Evolutionary conservation across 2,329 filamentous ascomycete genomes (phyloP).

Genomic region (Cytospora leucostoma): DNA sequence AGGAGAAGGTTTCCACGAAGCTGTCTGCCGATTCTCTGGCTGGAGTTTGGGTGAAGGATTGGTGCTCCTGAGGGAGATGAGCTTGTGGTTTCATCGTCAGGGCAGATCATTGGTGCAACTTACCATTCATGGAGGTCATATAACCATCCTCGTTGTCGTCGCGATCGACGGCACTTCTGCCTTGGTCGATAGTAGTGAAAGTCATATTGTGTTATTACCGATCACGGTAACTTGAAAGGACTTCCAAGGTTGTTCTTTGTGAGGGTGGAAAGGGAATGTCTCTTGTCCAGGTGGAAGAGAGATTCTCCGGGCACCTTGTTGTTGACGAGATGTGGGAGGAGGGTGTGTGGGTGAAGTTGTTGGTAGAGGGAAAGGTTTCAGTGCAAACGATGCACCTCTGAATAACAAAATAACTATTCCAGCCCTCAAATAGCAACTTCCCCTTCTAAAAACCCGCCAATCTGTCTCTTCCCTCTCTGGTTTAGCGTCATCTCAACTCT

Average conservation of each 20-base stretch:
- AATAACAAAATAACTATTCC: neutral
- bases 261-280: neutral
- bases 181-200: neutral
- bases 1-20: conserved; percentile 9
- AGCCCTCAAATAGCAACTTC: neutral
- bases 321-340: neutral
- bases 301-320: neutral
- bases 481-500: neutral
- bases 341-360: neutral
- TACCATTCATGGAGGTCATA: conserved; percentile 13
- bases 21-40: conserved; percentile 15
- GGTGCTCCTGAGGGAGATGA: conserved; percentile 5
- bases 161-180: neutral
- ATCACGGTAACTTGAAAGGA: neutral
- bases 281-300: neutral
- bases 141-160: neutral
- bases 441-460: neutral
- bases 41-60: conserved; percentile 10
- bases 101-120: neutral
- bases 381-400: neutral
- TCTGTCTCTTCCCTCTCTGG: neutral
- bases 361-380: neutral
- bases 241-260: neutral
- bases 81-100: neutral
- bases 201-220: neutral